Evolutionary conservation across 495 filamentous ascomycete species (phyloP).

Genomic region (Penicillium chermesinum): DNA sequence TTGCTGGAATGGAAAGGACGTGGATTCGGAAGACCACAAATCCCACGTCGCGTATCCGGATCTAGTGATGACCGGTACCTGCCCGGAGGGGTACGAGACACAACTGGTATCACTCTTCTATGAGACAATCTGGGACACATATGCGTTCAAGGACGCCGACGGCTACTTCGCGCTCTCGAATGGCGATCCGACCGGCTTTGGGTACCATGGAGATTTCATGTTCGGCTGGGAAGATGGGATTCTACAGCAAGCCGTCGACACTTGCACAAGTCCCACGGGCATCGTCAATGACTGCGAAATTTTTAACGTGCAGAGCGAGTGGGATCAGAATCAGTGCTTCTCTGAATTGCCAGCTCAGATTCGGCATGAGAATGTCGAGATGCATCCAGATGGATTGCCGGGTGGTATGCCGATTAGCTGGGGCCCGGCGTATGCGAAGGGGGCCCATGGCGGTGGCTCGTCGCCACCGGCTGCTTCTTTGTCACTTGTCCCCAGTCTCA

Average conservation of each 20-base stretch:
- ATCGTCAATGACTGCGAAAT: slow-evolving; percentile 50
- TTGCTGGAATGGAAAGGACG: slow-evolving; percentile 78
- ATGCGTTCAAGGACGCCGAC: slow-evolving; percentile 56
- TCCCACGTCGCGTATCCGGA: slow-evolving; percentile 74
- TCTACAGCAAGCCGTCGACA: slow-evolving; percentile 39
- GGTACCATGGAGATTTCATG: slow-evolving; percentile 85
- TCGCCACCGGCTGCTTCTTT: background rate
- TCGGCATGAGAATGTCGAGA: slow-evolving; percentile 28
- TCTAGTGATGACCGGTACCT: slow-evolving; percentile 68
- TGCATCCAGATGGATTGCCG: slow-evolving; percentile 43
- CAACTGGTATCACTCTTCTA: slow-evolving; percentile 74
- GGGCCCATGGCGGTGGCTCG: background rate
- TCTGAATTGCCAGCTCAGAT: slow-evolving; percentile 46
- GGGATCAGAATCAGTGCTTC: slow-evolving; percentile 31
- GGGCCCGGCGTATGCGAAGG: slow-evolving; percentile 45
- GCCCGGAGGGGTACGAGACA: slow-evolving; percentile 65
- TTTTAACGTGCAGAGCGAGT: slow-evolving; percentile 52
- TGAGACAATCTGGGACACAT: slow-evolving; percentile 83
- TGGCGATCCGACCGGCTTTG: slow-evolving; percentile 76
- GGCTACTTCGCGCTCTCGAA: slow-evolving; percentile 79
- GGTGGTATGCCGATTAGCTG: slow-evolving; percentile 47
- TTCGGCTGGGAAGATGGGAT: slow-evolving; percentile 63
- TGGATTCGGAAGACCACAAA: slow-evolving; percentile 57
- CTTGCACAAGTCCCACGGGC: slow-evolving; percentile 50
- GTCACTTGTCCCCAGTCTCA: background rate